Base-by-base conservation (phyloP, 2,329 filamentous ascomycete genomes). In the Scytalidium sp. region DNA sequence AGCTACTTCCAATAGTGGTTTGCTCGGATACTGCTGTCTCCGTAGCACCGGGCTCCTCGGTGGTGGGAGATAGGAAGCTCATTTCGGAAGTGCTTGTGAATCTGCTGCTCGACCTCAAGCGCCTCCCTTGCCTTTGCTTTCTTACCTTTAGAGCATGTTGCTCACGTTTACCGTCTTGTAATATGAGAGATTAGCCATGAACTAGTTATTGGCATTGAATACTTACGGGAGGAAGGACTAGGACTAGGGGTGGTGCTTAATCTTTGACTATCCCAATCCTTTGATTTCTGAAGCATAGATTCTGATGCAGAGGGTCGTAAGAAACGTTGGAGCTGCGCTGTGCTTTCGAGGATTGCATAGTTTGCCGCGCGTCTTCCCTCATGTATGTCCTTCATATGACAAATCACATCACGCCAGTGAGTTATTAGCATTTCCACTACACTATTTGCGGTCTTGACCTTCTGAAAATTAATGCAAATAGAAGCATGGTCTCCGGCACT, bases 361-460 rank as follows among this genome's bases (percentile, higher is more conserved):
- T 43, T 46, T 25, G 32, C 48, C 17, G 52, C 20, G 36, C 47
- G 42, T 41, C 58, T 57, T 3, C 61, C 43, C 7, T 50, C 51
- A 20, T 50, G 46, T 2, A 84, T 59, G 40, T 68, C 73, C 50
- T 70, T 78, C 70, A 87, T 76, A 50, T 87, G 79, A 36, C 75
- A 71, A 41, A 85, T 79, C 10, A 86, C 73, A 43, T 85, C 81
- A 50, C 79, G 71, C 85, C 84, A 88, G 54, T 85, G 76, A 1
- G 75, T 70, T 44, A 87, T 80, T 4, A 88, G 67, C 82, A 87
- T 86, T 62, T 85, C 81, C 0, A 81, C 71, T 23, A 87, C 76
- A 25, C 69, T 67, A 51, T 82, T 84, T 10, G 81, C 81, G 47
- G 83, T 66, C 41, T 75, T 71, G 19, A 84, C 70, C 56, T 81